Conservation (phyloP, 371 early-diverging fungal genomes). For the Zopfochytrium polystomum region DNA sequence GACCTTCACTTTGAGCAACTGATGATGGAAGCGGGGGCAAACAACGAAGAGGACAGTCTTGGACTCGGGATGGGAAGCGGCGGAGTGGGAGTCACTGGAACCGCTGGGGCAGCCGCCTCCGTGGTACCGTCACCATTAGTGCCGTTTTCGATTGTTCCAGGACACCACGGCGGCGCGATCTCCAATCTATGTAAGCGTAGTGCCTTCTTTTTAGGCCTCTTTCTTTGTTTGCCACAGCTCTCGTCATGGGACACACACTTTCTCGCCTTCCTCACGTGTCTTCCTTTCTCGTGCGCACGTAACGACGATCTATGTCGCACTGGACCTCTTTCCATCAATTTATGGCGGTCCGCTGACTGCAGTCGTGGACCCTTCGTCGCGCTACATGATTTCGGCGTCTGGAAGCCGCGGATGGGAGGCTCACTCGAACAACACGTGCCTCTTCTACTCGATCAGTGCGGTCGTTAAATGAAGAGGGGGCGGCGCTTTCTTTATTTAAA, state of each 20-base stretch:
- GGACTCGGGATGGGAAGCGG: too few species aligned
- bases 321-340: not conserved
- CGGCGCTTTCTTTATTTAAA: not conserved
- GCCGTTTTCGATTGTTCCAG: constrained; percentile 88
- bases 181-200: constrained; percentile 68
- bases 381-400: constrained; percentile 81
- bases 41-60: too few species aligned
- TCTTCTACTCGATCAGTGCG: constrained; percentile 73
- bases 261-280: not conserved
- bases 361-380: constrained; percentile 68
- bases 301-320: too few species aligned
- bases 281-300: constrained; percentile 1
- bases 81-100: not conserved
- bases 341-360: not conserved
- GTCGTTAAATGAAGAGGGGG: constrained; percentile 1
- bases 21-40: too few species aligned
- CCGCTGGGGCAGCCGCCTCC: constrained; percentile 6
- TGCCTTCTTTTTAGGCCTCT: constrained; percentile 11
- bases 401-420: constrained; percentile 95
- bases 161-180: constrained; percentile 84
- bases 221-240: too few species aligned
- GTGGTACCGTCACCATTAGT: constrained; percentile 22
- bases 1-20: constrained; percentile 55
- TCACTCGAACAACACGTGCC: constrained; percentile 69
- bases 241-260: too few species aligned